A percentile compares a stretch with the other conserved stretches of the same genome.
Evolutionary conservation across 805 yeast genomes (phyloP).

Genomic region (Saccharomyces kudriavzevii): DNA sequence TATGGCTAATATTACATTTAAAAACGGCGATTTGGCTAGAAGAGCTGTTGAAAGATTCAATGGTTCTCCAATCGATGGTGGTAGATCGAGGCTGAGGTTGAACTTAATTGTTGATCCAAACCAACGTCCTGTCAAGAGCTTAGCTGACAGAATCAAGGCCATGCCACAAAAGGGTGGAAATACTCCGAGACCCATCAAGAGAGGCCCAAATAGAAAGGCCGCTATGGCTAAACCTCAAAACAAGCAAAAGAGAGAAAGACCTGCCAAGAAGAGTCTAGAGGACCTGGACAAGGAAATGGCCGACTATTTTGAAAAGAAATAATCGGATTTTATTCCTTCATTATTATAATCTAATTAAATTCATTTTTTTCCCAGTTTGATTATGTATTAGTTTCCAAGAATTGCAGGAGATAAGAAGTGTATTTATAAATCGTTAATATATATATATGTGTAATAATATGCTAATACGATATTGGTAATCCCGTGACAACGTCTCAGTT

Average conservation of each 20-base stretch:
- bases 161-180: conserved; percentile 18
- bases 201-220: conserved; percentile 31
- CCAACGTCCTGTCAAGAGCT: conserved; percentile 43
- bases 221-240: conserved; percentile 31
- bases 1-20: conserved; percentile 79
- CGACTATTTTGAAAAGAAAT: conserved; percentile 65
- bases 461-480: background rate
- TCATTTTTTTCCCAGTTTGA: background rate
- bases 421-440: background rate
- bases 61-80: conserved; percentile 90
- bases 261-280: conserved; percentile 70
- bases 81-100: conserved; percentile 62
- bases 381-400: background rate
- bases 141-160: conserved; percentile 64
- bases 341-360: background rate
- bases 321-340: conserved; percentile 5
- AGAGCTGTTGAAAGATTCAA: conserved; percentile 77
- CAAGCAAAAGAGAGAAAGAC: conserved; percentile 33
- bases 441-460: background rate
- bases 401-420: background rate
- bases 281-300: conserved; percentile 98
- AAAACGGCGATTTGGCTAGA: conserved; percentile 57
- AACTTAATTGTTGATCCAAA: conserved; percentile 84
- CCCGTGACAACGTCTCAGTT: background rate
- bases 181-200: conserved; percentile 21